A percentile compares a stretch with the other conserved stretches of the same genome.
phyloP scores from a whole-genome alignment of 495 filamentous ascomycete species.

The Xylaria castorea region DNA sequence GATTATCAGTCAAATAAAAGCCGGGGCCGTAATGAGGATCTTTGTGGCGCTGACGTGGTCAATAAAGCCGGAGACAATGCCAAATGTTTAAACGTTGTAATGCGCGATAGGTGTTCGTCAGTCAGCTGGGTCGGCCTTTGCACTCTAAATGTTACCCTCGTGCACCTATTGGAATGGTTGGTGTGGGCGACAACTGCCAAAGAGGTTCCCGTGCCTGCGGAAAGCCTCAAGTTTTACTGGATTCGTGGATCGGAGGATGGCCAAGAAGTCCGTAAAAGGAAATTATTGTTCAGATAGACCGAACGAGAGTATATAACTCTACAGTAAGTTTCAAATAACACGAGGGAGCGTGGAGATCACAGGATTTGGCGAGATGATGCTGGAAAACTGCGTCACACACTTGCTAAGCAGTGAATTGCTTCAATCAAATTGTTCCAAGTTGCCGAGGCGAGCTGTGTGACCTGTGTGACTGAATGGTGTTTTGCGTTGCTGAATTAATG shows the following conservation, averaged over 20 bases:
- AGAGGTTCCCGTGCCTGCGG: conserved; percentile 29
- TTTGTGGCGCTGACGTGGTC: conserved; percentile 26
- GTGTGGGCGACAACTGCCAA: conserved; percentile 18
- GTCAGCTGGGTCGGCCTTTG: conserved; percentile 27
- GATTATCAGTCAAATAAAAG: conserved; percentile 18
- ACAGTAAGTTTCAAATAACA: conserved; percentile 11
- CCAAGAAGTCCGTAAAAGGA: conserved; percentile 24
- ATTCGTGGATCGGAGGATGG: conserved; percentile 19
- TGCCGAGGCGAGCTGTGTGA: conserved; percentile 25
- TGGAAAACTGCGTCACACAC: conserved; percentile 17
- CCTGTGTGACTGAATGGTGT: conserved; percentile 27
- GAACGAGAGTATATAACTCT: conserved; percentile 1
- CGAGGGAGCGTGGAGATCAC: conserved; percentile 19
- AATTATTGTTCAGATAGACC: conserved; percentile 7
- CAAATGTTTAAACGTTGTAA: conserved; percentile 23
- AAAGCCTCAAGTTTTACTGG: conserved; percentile 21
- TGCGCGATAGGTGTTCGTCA: conserved; percentile 15
- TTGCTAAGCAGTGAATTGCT: not conserved
- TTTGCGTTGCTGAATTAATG: conserved; percentile 21
- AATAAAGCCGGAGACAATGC: conserved; percentile 20
- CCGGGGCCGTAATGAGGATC: not conserved
- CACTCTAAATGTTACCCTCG: conserved; percentile 22
- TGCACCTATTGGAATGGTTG: not conserved
- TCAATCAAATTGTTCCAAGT: conserved; percentile 25
- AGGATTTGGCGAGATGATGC: conserved; percentile 29